Percentiles rank a stretch among this genome's conserved stretches.
These are phyloP conservation scores for Adansonia grandidieri DNA, from an alignment of 441 rosid genomes.

Conservation along the genomic window DNA sequence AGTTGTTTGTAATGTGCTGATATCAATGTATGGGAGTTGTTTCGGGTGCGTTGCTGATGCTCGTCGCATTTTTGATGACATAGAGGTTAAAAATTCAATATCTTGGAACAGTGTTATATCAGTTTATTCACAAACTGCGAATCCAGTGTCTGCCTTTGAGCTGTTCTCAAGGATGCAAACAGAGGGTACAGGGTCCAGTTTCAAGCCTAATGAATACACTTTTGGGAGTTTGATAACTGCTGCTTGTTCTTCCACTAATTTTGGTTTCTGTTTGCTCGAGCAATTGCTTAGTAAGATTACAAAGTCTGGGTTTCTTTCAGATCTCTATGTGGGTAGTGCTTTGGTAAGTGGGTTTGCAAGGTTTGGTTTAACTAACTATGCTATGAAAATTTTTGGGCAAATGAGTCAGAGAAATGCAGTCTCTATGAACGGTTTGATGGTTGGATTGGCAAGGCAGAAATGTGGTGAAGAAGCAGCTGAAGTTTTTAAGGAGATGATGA, in stretches of 20 bases:
- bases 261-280: slow-evolving; percentile 57
- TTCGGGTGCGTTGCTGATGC: slow-evolving; percentile 49
- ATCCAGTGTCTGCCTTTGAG: slow-evolving; percentile 54
- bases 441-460: slow-evolving; percentile 71
- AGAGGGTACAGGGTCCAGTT: slow-evolving; percentile 36
- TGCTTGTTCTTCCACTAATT: slow-evolving; percentile 55
- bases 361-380: slow-evolving; percentile 57
- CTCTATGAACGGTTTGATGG: slow-evolving; percentile 83
- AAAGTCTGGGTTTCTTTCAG: slow-evolving; percentile 67
- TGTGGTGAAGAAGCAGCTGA: slow-evolving; percentile 71
- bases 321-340: slow-evolving; percentile 89
- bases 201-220: slow-evolving; percentile 79
- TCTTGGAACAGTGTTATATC: slow-evolving; percentile 85
- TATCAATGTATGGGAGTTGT: slow-evolving; percentile 75
- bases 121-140: slow-evolving; percentile 62
- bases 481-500: slow-evolving; percentile 58
- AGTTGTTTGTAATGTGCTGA: slow-evolving; percentile 66
- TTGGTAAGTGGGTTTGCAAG: slow-evolving; percentile 75
- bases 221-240: slow-evolving; percentile 78
- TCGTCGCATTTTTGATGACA: slow-evolving; percentile 60
- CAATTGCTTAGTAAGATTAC: slow-evolving; percentile 67
- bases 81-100: slow-evolving; percentile 51
- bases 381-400: slow-evolving; percentile 62
- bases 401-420: slow-evolving; percentile 70
- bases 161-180: slow-evolving; percentile 67